These are phyloP conservation scores for Tuber umbilicatum DNA, from an alignment of 495 filamentous ascomycete genomes.

Conservation along the genomic window DNA sequence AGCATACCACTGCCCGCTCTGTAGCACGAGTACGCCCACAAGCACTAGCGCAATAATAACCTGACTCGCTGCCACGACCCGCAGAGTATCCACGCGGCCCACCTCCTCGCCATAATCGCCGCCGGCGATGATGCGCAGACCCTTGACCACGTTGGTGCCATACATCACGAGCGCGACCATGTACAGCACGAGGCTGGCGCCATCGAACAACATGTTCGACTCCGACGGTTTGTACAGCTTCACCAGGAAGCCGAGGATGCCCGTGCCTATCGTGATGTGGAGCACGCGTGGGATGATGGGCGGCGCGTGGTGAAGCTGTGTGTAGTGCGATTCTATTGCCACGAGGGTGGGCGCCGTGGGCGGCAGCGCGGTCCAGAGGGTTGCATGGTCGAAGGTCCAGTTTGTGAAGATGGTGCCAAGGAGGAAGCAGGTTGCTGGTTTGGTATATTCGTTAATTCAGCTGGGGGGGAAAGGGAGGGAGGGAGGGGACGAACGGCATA, in stretches of 20 bases:
- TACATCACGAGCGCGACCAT: slow-evolving; percentile 87
- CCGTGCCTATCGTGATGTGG: slow-evolving; percentile 82
- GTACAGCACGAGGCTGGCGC: slow-evolving; percentile 82
- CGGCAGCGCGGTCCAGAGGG: slow-evolving; percentile 60
- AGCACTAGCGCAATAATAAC: slow-evolving; percentile 89
- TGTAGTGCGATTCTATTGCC: slow-evolving; percentile 70
- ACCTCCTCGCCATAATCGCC: slow-evolving; percentile 51
- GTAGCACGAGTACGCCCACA: slow-evolving; percentile 81
- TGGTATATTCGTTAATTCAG: slow-evolving; percentile 8
- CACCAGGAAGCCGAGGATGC: slow-evolving; percentile 79
- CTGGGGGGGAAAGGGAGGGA: not conserved
- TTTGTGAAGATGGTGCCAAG: slow-evolving; percentile 95
- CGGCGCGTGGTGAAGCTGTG: slow-evolving; percentile 76
- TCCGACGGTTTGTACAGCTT: slow-evolving; percentile 91
- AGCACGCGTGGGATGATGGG: slow-evolving; percentile 86
- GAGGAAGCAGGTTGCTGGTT: slow-evolving; percentile 82
- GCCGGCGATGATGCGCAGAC: slow-evolving; percentile 63
- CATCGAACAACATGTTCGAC: slow-evolving; percentile 93
- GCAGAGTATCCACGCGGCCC: slow-evolving; percentile 74
- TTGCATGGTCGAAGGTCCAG: slow-evolving; percentile 96
- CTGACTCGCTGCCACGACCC: slow-evolving; percentile 89
- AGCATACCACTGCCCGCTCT: slow-evolving; percentile 98
- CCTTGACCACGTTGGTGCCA: slow-evolving; percentile 89
- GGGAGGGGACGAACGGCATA: slow-evolving; percentile 64
- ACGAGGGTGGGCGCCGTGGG: slow-evolving; percentile 30